Base-by-base conservation (phyloP, 176 grass and related monocot species). In the Oryza punctata region DNA sequence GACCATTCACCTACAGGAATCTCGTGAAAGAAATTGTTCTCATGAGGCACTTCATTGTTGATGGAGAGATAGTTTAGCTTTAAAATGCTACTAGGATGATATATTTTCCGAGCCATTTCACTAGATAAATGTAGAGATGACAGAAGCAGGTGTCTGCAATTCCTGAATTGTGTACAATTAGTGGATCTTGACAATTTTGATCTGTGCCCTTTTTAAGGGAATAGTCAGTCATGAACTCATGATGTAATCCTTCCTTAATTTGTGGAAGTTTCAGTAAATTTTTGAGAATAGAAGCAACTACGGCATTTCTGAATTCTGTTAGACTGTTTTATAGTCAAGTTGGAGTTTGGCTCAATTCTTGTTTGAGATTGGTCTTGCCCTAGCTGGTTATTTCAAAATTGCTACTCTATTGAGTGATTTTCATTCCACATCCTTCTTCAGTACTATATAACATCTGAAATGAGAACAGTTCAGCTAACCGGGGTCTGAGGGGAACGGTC, bases 11-110 rank as follows among this genome's bases (percentile, higher is more conserved):
- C 66, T 94, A 94, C 66, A 86, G 93, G 67, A 96, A 96, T 90
- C 93, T 98, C 70, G 93, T 98, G 25, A 94, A 98, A 78, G 96
- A 98, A 66, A 95, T 98, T 71, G 96, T 94, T 65, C 82, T 96
- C 27, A 90, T 90, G 89, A 86, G 96, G 75, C 91, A 98, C 77
- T 67, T 60, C 35, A 98, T 98, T 76, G 74, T 98, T 74, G 96
- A 96, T 15, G 93, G 96, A 21, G 93, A 98, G 75, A 91, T 92
- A 76, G 40, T 63, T 49, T 87, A 86, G 84, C 16, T 75, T 87
- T 41, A 16, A 70, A 79, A 52, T 50, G 9, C 12, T 63, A 64
- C 12, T 63, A 64, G 47, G 24, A 50, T 70, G 29, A 7, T 63
- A 11, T 54, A 6, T 54, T 65, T 72, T 50, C 57, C 47, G 37